Evolutionary conservation across 352 stramenopile genomes (phyloP), one percentile per base, ranked within the genome.

Genomic region (Globisporangium parvum): DNA sequence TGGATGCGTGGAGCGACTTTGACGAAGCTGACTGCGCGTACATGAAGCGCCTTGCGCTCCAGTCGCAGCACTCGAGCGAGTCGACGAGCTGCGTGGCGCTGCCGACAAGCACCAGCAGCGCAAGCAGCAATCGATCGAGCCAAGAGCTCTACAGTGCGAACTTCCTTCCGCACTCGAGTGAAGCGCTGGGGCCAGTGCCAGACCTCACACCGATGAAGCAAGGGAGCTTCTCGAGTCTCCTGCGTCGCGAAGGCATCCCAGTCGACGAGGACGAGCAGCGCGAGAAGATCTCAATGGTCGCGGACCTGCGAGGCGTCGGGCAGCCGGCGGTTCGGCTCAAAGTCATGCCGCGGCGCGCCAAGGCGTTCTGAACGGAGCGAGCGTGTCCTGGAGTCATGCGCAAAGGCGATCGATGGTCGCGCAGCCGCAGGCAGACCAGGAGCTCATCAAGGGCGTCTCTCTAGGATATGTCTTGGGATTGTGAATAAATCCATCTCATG

Each of bases 21-120:
- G 66, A 81, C 23, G 62, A 71, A 20, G 70, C 70, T 31, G 70
- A 85, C 47, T 63, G 71, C 54, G 58, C 64, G 42, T 81, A 81
- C 51, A 69, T 81, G 35, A 70, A 77, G 26, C 55, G 69, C 17
- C 68, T 82, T 10, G 48, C 67, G 6, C 42, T 67, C 23, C 47
- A 41, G 47, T 41, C 31, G 8, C 47, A 52, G 20, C 37, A 31
- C 18, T 17, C 40, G 33, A 53, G 21, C 10, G 39, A 51, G 21
- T 26, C 45, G 10, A 18, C 54, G 2, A 59, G 23, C 40, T 51
- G 31, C 14, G 46, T 21, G 28, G 14, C 23, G 17, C 37, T 21
- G 31, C 39, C 9, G 12, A 40, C 26, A 26, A 56, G 23, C 47
- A 31, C 26, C 3, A 53, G 15, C 41, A 57, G 9, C 39, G n/a